Evolutionary conservation across 1,139 yeast genomes (phyloP).

Genomic region (Candida tropicalis): DNA sequence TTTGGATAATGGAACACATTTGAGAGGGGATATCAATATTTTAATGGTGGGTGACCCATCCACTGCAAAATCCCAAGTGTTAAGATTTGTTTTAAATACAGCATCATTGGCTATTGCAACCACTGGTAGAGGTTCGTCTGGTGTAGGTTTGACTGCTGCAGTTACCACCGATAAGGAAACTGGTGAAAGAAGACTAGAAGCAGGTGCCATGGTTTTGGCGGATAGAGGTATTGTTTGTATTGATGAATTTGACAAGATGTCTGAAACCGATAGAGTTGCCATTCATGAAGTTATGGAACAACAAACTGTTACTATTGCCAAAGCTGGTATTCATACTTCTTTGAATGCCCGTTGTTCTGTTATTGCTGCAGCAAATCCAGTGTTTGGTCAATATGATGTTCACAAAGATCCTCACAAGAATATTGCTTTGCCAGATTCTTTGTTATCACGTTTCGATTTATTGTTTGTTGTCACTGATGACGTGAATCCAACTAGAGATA

Average conservation of each 20-base stretch:
- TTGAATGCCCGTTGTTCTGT: slow-evolving; percentile 97
- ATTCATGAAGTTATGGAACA: slow-evolving; percentile 99
- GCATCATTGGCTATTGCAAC: slow-evolving; percentile 97
- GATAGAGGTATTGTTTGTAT: slow-evolving; percentile 98
- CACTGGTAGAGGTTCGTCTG: slow-evolving; percentile 98
- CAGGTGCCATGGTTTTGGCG: slow-evolving; percentile 99
- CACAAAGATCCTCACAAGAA: slow-evolving; percentile 96
- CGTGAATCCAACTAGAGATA: slow-evolving; percentile 80
- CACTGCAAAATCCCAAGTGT: slow-evolving; percentile 94
- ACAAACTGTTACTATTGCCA: slow-evolving; percentile 97
- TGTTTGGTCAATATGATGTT: slow-evolving; percentile 94
- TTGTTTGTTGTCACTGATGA: slow-evolving; percentile 96
- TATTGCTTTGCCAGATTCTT: slow-evolving; percentile 95
- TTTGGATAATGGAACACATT: slow-evolving; percentile 91
- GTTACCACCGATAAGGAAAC: slow-evolving; percentile 96
- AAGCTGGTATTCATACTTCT: slow-evolving; percentile 97
- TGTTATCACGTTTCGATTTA: slow-evolving; percentile 94
- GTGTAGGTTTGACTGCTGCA: slow-evolving; percentile 99
- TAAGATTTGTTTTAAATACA: slow-evolving; percentile 90
- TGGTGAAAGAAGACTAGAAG: slow-evolving; percentile 94
- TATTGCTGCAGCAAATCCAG: slow-evolving; percentile 98
- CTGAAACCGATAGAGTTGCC: slow-evolving; percentile 94
- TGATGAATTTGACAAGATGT: slow-evolving; percentile 98
- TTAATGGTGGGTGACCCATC: slow-evolving; percentile 99
- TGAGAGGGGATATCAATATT: slow-evolving; percentile 96